These are phyloP conservation scores for Salvia miltiorrhiza DNA, from an alignment of 257 asterid genomes.

Conservation along the genomic window DNA sequence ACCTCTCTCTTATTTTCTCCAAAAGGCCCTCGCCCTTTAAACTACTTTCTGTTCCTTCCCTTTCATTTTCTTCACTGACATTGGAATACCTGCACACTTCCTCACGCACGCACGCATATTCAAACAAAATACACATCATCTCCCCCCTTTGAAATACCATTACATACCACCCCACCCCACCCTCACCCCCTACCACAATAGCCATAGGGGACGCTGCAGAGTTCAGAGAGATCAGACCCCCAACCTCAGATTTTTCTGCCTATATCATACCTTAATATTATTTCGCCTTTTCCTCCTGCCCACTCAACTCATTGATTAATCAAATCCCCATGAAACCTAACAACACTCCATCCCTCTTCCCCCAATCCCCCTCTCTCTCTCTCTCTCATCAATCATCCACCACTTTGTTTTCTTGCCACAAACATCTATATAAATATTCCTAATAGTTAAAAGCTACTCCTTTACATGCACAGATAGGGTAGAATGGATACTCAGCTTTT, in stretches of 20 bases:
- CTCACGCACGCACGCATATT: constrained; percentile 97
- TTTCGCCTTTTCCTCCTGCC: constrained; percentile 23
- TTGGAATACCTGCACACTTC: constrained; percentile 74
- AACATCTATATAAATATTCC: neutral
- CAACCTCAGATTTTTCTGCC: constrained; percentile 27
- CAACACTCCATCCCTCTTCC: constrained; percentile 15
- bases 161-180: constrained; percentile 20
- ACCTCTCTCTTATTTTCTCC: neutral
- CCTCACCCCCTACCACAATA: constrained; percentile 22
- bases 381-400: too few species aligned
- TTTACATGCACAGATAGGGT: neutral
- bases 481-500: neutral
- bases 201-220: constrained; percentile 36
- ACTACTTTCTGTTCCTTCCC: constrained; percentile 68
- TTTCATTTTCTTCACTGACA: constrained; percentile 75
- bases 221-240: constrained; percentile 38
- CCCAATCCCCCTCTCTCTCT: neutral
- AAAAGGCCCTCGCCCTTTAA: constrained; percentile 17
- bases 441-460: neutral
- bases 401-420: neutral
- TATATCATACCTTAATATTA: constrained; percentile 34
- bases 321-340: constrained; percentile 43
- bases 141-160: neutral
- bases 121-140: constrained; percentile 13
- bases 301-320: constrained; percentile 34